Base-by-base conservation (phyloP, 2,329 filamentous ascomycete genomes). In the Emergomyces orientalis region DNA sequence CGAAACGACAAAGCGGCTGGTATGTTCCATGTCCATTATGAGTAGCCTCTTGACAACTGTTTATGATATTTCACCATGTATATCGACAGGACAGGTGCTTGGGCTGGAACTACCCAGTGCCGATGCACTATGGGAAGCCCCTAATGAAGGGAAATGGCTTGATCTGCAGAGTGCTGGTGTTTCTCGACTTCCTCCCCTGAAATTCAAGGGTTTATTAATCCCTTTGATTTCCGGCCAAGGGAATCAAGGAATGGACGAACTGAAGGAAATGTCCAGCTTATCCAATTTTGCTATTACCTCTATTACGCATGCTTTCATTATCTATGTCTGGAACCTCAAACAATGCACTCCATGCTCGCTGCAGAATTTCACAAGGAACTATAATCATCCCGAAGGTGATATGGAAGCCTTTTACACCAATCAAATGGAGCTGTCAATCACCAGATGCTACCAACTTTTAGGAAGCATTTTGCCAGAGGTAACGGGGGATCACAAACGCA, bases 1-100 rank as follows among this genome's bases (percentile, higher is more conserved):
- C 25, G 37, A 45, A 45, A 43, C 57, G 3, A 32, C 57, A 47
- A 59, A 59, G 14, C 57, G 14, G 72, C 2, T 74, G 74, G 61
- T 69, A 59, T 59, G 14, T 41, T 27, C 22, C 39, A 59, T 59
- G 57, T 30, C 45, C 11, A 22, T 59, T 27, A 45, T 45, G n/a
- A 45, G 22, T 9, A 45, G 57, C 30, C 25, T 45, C 57, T 34
- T 52, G 25, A 30, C 37, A 14, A 32, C 39, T 13, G 4, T 34
- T 47, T 59, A 32, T 34, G 57, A 59, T 47, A 59, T 59, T 41
- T 25, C 57, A 22, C 39, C 39, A 37, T 59, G 37, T 8, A 59
- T 59, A 25, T 59, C 57, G 25, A 30, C 39, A 45, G 17, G n/a
- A 13, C 57, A 59, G 25, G 11, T 45, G 25, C 19, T 45, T 25